A percentile compares a stretch with the other conserved stretches of the same genome.
phyloP scores from a whole-genome alignment of 2,329 filamentous ascomycete species.

The Aspergillus nomiae region DNA sequence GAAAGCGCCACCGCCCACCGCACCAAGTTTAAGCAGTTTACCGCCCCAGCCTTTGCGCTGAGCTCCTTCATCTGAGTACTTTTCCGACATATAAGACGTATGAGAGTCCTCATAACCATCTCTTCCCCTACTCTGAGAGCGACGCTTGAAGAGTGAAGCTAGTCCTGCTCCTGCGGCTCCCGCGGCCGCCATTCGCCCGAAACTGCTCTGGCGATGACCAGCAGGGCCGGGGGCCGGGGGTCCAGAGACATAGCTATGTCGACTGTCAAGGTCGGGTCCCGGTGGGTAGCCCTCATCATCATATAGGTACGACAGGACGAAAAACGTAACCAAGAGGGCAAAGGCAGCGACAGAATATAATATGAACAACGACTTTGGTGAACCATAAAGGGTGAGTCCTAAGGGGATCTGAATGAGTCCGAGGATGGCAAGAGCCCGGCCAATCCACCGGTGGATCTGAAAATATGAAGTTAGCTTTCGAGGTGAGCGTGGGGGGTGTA shows the following conservation, averaged over 20 bases:
- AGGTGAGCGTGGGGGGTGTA: neutral
- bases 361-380: constrained; percentile 80
- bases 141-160: constrained; percentile 51
- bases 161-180: constrained; percentile 61
- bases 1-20: constrained; percentile 63
- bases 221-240: constrained; percentile 51
- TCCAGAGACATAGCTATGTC: constrained; percentile 58
- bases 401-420: constrained; percentile 86
- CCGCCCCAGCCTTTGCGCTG: constrained; percentile 60
- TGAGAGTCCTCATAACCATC: constrained; percentile 51
- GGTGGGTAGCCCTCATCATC: constrained; percentile 51
- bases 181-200: constrained; percentile 55
- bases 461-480: constrained; percentile 21
- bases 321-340: constrained; percentile 72
- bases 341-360: constrained; percentile 79
- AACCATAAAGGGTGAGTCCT: constrained; percentile 88
- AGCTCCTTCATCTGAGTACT: constrained; percentile 59
- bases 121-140: constrained; percentile 47
- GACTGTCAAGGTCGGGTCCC: constrained; percentile 59
- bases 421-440: constrained; percentile 74
- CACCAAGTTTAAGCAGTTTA: constrained; percentile 62
- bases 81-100: constrained; percentile 61
- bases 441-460: constrained; percentile 86
- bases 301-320: constrained; percentile 74
- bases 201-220: constrained; percentile 45